Conservation (phyloP, 2,329 filamentous ascomycete species). For the Sporothrix dimorphospora region DNA sequence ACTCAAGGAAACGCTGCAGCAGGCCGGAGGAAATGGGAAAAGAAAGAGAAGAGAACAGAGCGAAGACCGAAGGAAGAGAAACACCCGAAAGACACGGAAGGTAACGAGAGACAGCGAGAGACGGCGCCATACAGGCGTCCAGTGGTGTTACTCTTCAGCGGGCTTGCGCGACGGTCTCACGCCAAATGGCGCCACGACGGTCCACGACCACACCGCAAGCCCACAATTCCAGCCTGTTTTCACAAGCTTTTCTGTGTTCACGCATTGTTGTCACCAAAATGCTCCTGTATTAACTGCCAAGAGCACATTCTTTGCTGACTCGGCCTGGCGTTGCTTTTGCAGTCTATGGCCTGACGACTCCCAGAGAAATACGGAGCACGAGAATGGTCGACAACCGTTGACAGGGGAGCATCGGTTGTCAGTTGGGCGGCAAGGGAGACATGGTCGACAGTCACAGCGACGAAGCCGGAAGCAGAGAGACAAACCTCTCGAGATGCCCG, state of each 20-base stretch:
- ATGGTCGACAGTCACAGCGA: not conserved
- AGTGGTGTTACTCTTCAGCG: constrained; percentile 24
- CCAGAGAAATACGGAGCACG: not conserved
- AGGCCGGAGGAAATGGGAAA: not conserved
- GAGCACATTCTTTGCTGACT: not conserved
- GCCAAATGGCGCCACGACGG: constrained; percentile 23
- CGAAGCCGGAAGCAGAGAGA: no score
- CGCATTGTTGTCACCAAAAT: no score
- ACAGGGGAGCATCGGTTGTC: not conserved
- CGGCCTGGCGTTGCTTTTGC: not conserved
- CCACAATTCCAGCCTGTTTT: constrained; percentile 14
- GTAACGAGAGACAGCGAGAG: not conserved
- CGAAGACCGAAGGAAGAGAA: not conserved
- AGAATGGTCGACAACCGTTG: not conserved
- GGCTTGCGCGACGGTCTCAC: constrained; percentile 1
- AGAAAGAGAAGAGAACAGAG: not conserved
- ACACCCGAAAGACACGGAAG: not conserved
- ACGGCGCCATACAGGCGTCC: not conserved
- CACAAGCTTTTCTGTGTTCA: constrained; percentile 18
- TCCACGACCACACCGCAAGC: not conserved
- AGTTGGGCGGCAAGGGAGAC: constrained; percentile 4
- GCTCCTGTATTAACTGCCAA: no score
- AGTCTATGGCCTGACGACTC: constrained; percentile 2
- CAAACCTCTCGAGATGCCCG: not conserved
- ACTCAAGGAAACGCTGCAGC: constrained; percentile 3